Conservation (phyloP, 345 rosid genomes). For the Excoecaria agallocha region DNA sequence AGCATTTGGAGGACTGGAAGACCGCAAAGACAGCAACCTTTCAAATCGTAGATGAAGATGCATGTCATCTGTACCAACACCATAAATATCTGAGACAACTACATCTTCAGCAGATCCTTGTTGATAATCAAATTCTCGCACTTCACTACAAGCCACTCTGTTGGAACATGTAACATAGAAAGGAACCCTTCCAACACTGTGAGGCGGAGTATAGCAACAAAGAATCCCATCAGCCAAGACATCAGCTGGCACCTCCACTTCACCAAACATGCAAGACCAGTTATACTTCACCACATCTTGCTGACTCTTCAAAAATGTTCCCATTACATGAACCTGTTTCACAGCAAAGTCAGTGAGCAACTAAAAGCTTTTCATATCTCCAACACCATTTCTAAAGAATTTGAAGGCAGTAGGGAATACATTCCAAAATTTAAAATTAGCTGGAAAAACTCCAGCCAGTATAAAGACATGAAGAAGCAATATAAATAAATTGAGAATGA, state of each 20-base stretch:
- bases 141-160: conserved; percentile 89
- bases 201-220: conserved; percentile 69
- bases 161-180: conserved; percentile 89
- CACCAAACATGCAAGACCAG: conserved; percentile 99
- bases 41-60: conserved; percentile 53
- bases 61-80: conserved; percentile 35
- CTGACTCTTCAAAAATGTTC: conserved; percentile 59
- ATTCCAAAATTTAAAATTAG: not conserved
- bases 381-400: not conserved
- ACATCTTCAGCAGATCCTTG: conserved; percentile 46
- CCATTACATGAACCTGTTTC: conserved; percentile 63
- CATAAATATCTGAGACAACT: conserved; percentile 42
- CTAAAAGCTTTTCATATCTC: not conserved
- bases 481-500: not conserved
- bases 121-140: conserved; percentile 80
- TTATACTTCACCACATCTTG: conserved; percentile 53
- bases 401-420: not conserved
- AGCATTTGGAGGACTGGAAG: conserved; percentile 26
- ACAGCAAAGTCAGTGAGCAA: conserved; percentile 12
- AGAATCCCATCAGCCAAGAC: conserved; percentile 74
- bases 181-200: conserved; percentile 67
- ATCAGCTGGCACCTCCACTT: conserved; percentile 84
- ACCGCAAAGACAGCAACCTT: conserved; percentile 47
- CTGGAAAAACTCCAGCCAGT: not conserved
- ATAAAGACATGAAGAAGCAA: not conserved